Evolutionary conservation across 75 land plant species (phyloP).

Genomic region (Cupressus sempervirens): DNA sequence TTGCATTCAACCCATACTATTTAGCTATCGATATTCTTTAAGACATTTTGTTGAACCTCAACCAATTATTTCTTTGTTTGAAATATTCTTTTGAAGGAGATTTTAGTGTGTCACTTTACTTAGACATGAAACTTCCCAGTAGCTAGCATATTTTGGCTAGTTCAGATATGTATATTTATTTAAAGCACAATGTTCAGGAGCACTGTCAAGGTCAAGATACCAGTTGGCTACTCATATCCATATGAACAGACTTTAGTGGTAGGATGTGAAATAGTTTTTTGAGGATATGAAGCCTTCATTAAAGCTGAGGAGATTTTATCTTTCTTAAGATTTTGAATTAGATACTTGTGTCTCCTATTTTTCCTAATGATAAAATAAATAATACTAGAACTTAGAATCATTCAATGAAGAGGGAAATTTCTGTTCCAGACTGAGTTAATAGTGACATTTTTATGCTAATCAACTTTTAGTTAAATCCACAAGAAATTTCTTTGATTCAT

Average conservation of each 20-base stretch:
- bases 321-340: background rate
- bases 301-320: background rate
- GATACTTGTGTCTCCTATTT: background rate
- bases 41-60: background rate
- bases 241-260: background rate
- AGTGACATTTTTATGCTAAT: background rate
- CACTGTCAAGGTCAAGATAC: background rate
- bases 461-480: background rate
- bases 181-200: background rate
- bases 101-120: background rate
- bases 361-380: background rate
- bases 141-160: background rate
- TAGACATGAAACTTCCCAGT: background rate
- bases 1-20: background rate
- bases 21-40: background rate
- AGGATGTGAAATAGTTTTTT: background rate
- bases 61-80: background rate
- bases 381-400: background rate
- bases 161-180: background rate
- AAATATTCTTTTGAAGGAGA: background rate
- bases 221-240: background rate
- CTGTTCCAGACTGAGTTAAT: background rate
- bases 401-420: too few species aligned
- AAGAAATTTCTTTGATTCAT: background rate
- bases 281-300: background rate